Base-by-base conservation (phyloP, 768 basidiomycete species). In the Serendipita vermifera region DNA sequence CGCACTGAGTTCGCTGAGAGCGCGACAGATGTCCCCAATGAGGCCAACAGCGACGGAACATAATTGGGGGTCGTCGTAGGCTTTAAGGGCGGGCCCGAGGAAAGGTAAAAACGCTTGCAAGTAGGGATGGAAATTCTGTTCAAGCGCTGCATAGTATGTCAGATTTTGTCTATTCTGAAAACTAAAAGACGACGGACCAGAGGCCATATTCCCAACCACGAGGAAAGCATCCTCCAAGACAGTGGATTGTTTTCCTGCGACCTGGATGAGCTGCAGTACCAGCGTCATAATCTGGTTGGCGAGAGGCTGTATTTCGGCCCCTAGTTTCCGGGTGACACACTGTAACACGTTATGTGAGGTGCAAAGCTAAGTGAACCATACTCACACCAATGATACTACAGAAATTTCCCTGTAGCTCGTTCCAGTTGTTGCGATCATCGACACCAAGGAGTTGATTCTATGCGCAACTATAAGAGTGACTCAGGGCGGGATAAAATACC, bases 351-450 rank as follows among this genome's bases (percentile, higher is more conserved):
- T 15, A 59, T 59, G 26, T 38, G 54, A 55, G 29, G 61, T 26
- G 0, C 33, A 27, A 41, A 33, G 13, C 5, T 55, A 20, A 41
- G 51, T 11, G 24, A 36, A 1, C n/a, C 1, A 33, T 32, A 73
- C 87, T 66, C 65, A 90, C 89, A 55, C 89, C 86, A 55, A 88
- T 75, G 43, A 96, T 87, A 61, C 85, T 82, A 68, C 92, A 96
- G 62, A 97, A 77, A 71, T 94, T 96, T 70, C 89, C 85, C 68
- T 96, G 93, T 24, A 99, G 76, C 67, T 99, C 94, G 65, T 96
- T 96, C 92, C 94, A 96, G 73, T 96, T 99, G 70, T 92, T 93
- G 60, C 89, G 83, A 65, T 99, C 96, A 69, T 99, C 96, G 15
- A 83, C 75, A 39, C 96, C 96, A 35, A 99, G 74, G 57, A 98